Evolutionary conservation across 2,329 filamentous ascomycete species (phyloP).

Genomic region (Phyllosticta citribraziliensis): DNA sequence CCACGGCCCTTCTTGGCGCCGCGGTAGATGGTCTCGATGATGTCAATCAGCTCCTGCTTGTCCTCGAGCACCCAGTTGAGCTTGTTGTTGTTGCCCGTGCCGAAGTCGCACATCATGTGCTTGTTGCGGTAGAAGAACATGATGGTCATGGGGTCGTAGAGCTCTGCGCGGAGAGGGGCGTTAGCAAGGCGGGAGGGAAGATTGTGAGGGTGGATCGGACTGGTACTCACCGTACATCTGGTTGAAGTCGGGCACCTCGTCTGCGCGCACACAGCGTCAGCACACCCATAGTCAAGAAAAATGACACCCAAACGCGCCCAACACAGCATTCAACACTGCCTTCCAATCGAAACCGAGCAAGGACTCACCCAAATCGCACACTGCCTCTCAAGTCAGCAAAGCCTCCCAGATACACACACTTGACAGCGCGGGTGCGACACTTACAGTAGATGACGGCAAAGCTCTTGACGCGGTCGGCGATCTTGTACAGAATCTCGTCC

Average conservation of each 20-base stretch:
- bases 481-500: slow-evolving; percentile 90
- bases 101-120: slow-evolving; percentile 97
- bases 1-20: slow-evolving; percentile 97
- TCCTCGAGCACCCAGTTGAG: slow-evolving; percentile 94
- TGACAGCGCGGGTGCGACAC: slow-evolving; percentile 10
- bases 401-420: not conserved
- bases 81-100: slow-evolving; percentile 98
- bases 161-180: slow-evolving; percentile 47
- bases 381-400: not conserved
- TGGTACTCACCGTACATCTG: slow-evolving; percentile 48
- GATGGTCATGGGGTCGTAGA: slow-evolving; percentile 85
- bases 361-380: slow-evolving; percentile 56
- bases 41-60: slow-evolving; percentile 97
- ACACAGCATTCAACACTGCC: no score
- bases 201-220: no score
- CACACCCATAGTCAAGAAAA: no score
- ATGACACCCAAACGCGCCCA: no score
- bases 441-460: slow-evolving; percentile 73
- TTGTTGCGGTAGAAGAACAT: slow-evolving; percentile 99
- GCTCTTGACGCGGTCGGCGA: slow-evolving; percentile 88
- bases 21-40: slow-evolving; percentile 93
- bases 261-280: slow-evolving; percentile 20
- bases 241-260: slow-evolving; percentile 35
- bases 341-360: no score
- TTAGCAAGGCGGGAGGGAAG: slow-evolving; percentile 35